phyloP scores from a whole-genome alignment of 2,329 filamentous ascomycete genomes.

The Fusarium chuoi region DNA sequence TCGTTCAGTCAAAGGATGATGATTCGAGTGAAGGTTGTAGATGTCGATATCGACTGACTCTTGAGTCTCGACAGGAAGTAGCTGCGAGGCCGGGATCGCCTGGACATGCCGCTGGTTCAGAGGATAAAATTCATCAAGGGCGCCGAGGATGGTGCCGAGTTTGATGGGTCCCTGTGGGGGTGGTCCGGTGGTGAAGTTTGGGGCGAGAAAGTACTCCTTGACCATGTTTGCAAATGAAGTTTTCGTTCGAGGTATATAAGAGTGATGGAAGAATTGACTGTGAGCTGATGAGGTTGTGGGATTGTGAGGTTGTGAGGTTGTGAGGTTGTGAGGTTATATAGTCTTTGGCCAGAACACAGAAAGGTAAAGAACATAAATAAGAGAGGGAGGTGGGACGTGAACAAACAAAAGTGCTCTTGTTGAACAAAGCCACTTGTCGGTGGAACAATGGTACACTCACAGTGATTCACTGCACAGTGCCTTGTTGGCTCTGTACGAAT shows the following conservation, averaged over 20 bases:
- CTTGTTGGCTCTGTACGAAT: background rate
- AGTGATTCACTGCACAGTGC: background rate
- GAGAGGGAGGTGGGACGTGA: fast-evolving
- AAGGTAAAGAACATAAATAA: background rate
- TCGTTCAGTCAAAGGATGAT: fast-evolving
- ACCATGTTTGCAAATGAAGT: background rate
- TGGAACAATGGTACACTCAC: background rate
- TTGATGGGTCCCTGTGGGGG: fast-evolving
- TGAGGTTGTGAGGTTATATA: background rate
- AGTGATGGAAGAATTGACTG: background rate
- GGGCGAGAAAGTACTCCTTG: background rate
- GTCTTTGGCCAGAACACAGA: background rate
- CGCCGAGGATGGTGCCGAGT: background rate
- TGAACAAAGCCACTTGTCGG: background rate
- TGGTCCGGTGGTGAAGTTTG: background rate
- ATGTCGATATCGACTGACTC: background rate
- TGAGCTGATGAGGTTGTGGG: background rate
- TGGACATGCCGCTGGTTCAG: background rate
- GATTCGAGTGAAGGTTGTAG: fast-evolving
- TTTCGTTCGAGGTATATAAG: fast-evolving
- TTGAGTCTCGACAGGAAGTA: background rate
- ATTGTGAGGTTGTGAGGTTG: too few species aligned
- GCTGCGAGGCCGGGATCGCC: background rate
- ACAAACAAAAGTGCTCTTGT: background rate
- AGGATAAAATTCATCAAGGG: background rate